A percentile compares a stretch with the other conserved stretches of the same genome.
phyloP scores from a whole-genome alignment of 441 rosid genomes.

The Aleurites moluccanus region DNA sequence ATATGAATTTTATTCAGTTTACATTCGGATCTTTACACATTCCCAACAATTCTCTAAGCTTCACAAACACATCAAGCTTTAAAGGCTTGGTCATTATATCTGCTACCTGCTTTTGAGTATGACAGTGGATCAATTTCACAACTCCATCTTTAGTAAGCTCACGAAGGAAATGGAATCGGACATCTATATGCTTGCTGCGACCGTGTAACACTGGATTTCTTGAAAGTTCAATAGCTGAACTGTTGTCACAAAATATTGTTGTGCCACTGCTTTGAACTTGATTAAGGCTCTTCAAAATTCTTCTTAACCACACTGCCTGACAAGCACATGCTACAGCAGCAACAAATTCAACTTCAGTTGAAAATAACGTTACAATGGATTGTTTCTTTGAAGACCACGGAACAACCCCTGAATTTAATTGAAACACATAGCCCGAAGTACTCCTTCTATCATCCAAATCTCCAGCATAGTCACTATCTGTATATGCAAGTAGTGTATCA shows the following conservation, averaged over 20 bases:
- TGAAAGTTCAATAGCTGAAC: not conserved
- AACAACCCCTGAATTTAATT: not conserved
- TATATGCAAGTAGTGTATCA: too few species aligned
- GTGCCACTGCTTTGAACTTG: not conserved
- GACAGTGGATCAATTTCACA: not conserved
- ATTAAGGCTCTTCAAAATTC: not conserved
- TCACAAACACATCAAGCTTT: not conserved
- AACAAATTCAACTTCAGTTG: not conserved
- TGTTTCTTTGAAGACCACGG: not conserved
- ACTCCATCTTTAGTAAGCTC: not conserved
- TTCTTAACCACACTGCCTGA: not conserved
- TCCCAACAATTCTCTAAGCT: not conserved
- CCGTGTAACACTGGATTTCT: not conserved
- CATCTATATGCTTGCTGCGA: not conserved
- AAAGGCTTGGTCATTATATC: conserved; percentile 7
- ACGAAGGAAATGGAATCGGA: not conserved
- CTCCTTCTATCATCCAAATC: too few species aligned
- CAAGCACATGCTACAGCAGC: not conserved
- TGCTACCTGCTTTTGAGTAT: not conserved
- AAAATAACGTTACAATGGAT: not conserved
- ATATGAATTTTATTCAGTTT: not conserved
- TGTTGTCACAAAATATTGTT: not conserved
- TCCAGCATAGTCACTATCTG: too few species aligned
- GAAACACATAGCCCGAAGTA: too few species aligned
- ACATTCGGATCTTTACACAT: not conserved